Conservation (phyloP, 495 filamentous ascomycete species). For the Platismatia glauca region DNA sequence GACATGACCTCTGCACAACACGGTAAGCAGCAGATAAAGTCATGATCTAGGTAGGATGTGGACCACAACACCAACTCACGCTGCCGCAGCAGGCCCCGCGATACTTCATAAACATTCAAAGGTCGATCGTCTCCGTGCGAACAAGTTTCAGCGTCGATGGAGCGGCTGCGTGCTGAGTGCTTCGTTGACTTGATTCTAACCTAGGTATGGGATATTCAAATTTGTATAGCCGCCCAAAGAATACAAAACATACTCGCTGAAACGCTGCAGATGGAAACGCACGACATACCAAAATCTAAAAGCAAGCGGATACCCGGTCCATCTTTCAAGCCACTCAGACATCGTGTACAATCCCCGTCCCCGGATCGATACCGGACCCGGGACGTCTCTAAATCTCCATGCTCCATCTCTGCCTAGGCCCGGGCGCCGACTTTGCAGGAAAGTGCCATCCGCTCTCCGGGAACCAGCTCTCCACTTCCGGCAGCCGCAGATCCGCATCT, state of each 20-base stretch:
- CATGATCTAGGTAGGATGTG: no score
- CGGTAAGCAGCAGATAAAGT: no score
- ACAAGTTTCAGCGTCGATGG: no score
- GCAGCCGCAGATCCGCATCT: conserved; percentile 11
- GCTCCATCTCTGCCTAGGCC: conserved; percentile 18
- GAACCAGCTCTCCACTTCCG: conserved; percentile 13
- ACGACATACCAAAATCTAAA: not conserved
- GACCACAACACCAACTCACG: no score
- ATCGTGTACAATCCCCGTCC: not conserved
- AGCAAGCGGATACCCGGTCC: not conserved
- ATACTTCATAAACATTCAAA: no score
- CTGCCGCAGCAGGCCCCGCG: no score
- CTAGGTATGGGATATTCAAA: not conserved
- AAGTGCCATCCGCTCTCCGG: conserved; percentile 12
- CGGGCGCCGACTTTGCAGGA: not conserved
- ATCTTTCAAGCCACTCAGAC: not conserved
- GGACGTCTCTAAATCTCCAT: conserved; percentile 15
- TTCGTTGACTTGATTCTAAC: not conserved
- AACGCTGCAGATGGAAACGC: conserved; percentile 11
- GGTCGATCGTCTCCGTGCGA: no score
- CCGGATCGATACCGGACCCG: not conserved
- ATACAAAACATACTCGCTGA: not conserved
- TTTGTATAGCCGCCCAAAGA: not conserved
- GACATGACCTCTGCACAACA: no score
- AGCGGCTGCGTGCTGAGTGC: no score